Evolutionary conservation across 2,329 filamentous ascomycete genomes (phyloP).

Genomic region (Xylaria sp.): DNA sequence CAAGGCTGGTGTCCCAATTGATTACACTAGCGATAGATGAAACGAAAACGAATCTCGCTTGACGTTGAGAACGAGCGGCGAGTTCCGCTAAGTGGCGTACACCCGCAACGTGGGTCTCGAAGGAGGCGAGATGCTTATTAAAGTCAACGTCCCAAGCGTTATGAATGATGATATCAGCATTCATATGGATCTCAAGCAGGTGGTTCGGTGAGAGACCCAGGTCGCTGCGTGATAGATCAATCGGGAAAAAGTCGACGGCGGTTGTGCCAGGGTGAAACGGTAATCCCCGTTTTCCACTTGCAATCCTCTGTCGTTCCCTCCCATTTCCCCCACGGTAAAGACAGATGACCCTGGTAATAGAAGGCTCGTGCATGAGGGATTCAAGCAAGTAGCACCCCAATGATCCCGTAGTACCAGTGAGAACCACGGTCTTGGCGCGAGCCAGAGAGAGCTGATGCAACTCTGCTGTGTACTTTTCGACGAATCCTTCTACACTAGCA

Average conservation of each 20-base stretch:
- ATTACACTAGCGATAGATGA: conserved; percentile 31
- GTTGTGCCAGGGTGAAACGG: conserved; percentile 4
- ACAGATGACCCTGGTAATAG: conserved; percentile 38
- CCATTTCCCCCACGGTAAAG: conserved; percentile 27
- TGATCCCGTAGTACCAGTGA: conserved; percentile 45
- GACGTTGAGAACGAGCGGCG: background rate
- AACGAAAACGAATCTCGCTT: conserved; percentile 27
- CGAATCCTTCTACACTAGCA: conserved; percentile 4
- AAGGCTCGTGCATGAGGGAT: conserved; percentile 34
- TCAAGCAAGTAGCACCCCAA: conserved; percentile 43
- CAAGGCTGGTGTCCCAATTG: conserved; percentile 15
- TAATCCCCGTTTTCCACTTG: conserved; percentile 5
- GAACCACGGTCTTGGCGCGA: conserved; percentile 28
- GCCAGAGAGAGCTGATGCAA: background rate
- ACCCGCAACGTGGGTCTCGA: conserved; percentile 29
- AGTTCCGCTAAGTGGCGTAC: conserved; percentile 28
- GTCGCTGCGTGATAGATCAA: conserved; percentile 15
- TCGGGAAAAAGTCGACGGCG: conserved; percentile 14
- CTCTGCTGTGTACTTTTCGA: conserved; percentile 16
- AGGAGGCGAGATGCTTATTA: conserved; percentile 30
- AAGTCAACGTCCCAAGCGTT: conserved; percentile 38
- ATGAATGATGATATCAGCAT: conserved; percentile 25
- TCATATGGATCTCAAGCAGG: background rate
- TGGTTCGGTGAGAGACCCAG: conserved; percentile 2
- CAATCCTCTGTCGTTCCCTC: background rate